Evolutionary conservation across 305 asterid species (phyloP), one percentile per base, ranked within the genome.

Genomic region (Salvia sclarea): DNA sequence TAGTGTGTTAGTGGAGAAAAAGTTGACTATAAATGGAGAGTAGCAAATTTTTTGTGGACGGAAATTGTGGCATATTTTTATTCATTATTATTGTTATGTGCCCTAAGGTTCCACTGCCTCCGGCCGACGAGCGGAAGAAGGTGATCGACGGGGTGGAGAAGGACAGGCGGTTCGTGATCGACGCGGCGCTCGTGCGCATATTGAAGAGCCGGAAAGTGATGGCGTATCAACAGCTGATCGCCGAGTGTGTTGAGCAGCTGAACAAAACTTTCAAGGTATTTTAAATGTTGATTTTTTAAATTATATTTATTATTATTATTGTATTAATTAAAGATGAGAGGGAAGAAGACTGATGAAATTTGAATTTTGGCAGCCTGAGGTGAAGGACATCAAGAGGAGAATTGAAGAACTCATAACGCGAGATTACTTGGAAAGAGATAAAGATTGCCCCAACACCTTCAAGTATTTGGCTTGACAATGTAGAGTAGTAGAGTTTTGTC

Each of bases 131-230:
- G 53, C 14, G 54, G 54, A 47, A 47, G 54, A 47, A 47, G 54
- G 54, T 47, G 28, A 83, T 78, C 6, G 91, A 88, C 65, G 82
- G 72, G 68, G 90, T 85, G 20, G 85, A 77, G 58, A 77, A 77
- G 45, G 88, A 83, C 50, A 78, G 91, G 63, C 79, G 83, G 4
- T 74, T 72, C 67, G 81, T 83, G 12, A 83, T 85, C 38, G 91
- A 87, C 67, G 95, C 95, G 0, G 71, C 86, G 37, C 44, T 87
- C 67, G 95, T 87, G 33, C 86, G 88, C 53, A 85, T 87, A 16
- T 83, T 87, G 91, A 87, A 87, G 77, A 75, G 86, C 11, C 77
- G 89, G 1, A 87, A 83, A 72, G 86, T 81, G 50, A 57, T 81
- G 71, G 79, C 78, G 18, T 79, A 82, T 80, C 84, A 77, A 48